Percentiles rank a stretch among this genome's conserved stretches.
Conservation (phyloP, 140 eudicot genomes). For the Ambrosia hybrid region DNA sequence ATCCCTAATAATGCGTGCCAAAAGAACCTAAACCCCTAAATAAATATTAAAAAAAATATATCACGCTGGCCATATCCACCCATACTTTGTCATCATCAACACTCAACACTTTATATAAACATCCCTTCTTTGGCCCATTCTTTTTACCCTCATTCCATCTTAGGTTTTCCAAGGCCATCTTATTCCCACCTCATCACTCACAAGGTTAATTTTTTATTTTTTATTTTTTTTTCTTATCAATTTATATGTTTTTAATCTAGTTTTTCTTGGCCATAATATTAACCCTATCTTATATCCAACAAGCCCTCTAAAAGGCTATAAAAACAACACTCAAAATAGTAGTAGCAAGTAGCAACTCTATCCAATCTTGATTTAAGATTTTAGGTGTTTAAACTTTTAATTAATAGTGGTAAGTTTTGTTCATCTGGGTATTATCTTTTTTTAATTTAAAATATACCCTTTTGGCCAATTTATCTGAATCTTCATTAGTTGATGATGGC, state of each 20-base stretch:
- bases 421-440: slow-evolving; percentile 30
- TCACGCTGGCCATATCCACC: too few relatives aligned
- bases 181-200: slow-evolving; percentile 11
- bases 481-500: slow-evolving; percentile 64
- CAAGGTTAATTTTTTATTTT: slow-evolving; percentile 21
- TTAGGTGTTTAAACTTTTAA: slow-evolving; percentile 41
- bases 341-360: background rate
- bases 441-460: background rate
- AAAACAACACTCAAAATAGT: too few relatives aligned
- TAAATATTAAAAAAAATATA: too few relatives aligned
- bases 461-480: slow-evolving; percentile 27
- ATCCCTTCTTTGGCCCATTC: slow-evolving; percentile 22
- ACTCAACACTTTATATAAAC: background rate
- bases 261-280: slow-evolving; percentile 57
- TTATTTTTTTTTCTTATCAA: background rate
- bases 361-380: slow-evolving; percentile 20
- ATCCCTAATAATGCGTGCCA: too few relatives aligned
- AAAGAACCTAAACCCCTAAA: too few relatives aligned
- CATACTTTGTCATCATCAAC: background rate
- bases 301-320: too few relatives aligned
- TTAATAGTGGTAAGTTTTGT: slow-evolving; percentile 18
- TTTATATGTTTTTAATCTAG: slow-evolving; percentile 18
- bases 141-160: slow-evolving; percentile 26
- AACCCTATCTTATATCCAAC: slow-evolving; percentile 50
- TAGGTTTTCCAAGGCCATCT: slow-evolving; percentile 32